Evolutionary conservation across 306 rosid genomes (phyloP).

Genomic region (Fagus crenata): DNA sequence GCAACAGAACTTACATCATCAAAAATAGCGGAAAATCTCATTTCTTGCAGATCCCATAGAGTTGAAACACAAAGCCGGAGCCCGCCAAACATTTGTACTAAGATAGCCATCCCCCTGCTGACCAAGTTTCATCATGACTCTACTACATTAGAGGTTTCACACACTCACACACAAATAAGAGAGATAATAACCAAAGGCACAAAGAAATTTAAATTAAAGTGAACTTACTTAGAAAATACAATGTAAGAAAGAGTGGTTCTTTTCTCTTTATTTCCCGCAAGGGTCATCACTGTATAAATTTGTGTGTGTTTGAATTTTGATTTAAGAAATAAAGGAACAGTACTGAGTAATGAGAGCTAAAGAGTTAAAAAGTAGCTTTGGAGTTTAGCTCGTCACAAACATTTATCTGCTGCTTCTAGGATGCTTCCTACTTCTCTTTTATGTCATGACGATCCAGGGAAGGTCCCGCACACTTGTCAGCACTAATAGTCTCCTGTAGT

Average conservation of each 20-base stretch:
- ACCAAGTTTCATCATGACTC: neutral
- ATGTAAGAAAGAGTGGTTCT: neutral
- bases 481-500: neutral
- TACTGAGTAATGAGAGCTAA: neutral
- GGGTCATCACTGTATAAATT: no score
- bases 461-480: conserved; percentile 11
- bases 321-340: neutral
- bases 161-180: neutral
- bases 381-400: neutral
- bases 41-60: conserved; percentile 51
- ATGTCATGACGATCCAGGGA: neutral
- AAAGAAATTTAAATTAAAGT: neutral
- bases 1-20: conserved; percentile 29
- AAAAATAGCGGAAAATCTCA: conserved; percentile 40
- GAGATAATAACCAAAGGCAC: neutral
- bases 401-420: conserved; percentile 31
- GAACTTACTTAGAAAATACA: neutral
- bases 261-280: neutral
- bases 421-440: conserved; percentile 33
- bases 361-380: conserved; percentile 1
- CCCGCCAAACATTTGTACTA: conserved; percentile 28
- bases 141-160: neutral
- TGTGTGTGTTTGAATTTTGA: neutral
- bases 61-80: conserved; percentile 38
- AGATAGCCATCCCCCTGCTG: conserved; percentile 26